These are phyloP conservation scores for Cladophialophora yegresii DNA, from an alignment of 2,329 filamentous ascomycete genomes.

Conservation along the genomic window DNA sequence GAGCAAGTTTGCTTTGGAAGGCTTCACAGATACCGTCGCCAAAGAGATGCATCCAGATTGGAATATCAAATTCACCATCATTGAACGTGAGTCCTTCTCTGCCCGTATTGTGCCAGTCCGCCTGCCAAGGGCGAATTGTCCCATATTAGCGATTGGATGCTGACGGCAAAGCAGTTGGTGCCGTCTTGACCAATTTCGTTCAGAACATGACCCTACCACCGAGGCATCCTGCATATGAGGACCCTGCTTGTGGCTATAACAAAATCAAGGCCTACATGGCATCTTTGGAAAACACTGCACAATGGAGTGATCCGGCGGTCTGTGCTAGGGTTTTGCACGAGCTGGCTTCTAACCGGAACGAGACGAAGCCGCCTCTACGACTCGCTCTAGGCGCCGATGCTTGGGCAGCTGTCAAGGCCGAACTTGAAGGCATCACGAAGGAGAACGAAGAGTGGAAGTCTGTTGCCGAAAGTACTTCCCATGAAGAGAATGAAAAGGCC, in stretches of 20 bases:
- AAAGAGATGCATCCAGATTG: conserved; percentile 65
- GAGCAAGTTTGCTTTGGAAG: conserved; percentile 71
- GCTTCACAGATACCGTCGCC: conserved; percentile 71
- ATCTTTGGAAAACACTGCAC: conserved; percentile 1
- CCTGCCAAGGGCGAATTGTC: neutral
- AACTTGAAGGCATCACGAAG: conserved; percentile 11
- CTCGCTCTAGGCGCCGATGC: conserved; percentile 15
- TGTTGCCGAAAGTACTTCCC: conserved; percentile 13
- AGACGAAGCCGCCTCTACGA: conserved; percentile 1
- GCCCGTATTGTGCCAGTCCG: neutral
- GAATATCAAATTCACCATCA: conserved; percentile 28
- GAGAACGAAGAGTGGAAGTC: conserved; percentile 16
- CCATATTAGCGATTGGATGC: neutral
- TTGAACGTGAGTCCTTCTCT: neutral
- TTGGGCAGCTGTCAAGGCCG: conserved; percentile 6
- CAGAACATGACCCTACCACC: conserved; percentile 8
- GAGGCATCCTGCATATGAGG: conserved; percentile 11
- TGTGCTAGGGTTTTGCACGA: conserved; percentile 14
- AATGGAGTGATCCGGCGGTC: conserved; percentile 13
- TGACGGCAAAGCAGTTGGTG: neutral
- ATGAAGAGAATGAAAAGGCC: conserved; percentile 4
- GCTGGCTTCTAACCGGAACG: conserved; percentile 4
- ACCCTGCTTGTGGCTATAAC: conserved; percentile 15
- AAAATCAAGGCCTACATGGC: conserved; percentile 9
- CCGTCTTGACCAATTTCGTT: conserved; percentile 9